Base-by-base conservation (phyloP, 1,284 basidiomycete species). In the Melampsora larici-populina region DNA sequence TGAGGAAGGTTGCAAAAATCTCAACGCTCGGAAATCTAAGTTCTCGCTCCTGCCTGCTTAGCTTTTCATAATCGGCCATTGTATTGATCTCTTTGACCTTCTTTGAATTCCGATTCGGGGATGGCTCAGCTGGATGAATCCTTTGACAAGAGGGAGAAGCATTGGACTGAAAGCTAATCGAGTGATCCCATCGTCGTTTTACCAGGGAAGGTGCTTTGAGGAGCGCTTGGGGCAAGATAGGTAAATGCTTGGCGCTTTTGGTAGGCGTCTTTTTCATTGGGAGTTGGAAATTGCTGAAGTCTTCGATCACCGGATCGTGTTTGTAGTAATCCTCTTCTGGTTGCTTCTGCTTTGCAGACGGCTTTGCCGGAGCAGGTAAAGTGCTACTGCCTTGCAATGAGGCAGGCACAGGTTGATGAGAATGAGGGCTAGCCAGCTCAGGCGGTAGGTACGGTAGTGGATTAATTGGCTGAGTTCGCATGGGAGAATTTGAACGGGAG, bases 21-120 rank as follows among this genome's bases (percentile, higher is more conserved):
- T 69, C 8, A n/a, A 77, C 74, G 7, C 29, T 77, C n/a, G 74
- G 74, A 24, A 77, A 77, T 70, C 65, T 65, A 51, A 40, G n/a
- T 15, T 55, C 36, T 77, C 49, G 36, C 40, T 77, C 74, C 55
- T 51, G 67, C 13, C 65, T 51, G 18, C 33, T 49, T 33, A 77
- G 33, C 63, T 36, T 62, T 62, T 77, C 74, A 40, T 77, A 77
- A 9, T 60, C 74, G 8, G 51, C 33, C 60, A 77, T 48, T 11
- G 74, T 77, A 21, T 70, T 51, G 18, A 70, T 36, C 48, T 69
- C 48, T 51, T 77, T 77, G 51, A 18, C 13, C 17, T 55, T 55
- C 51, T 55, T 55, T 15, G 51, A 55, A 24, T 18, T 3, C 9
- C 36, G 36, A 2, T 24, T 24, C 17, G 24, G 24, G 24, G 51